Conservation (phyloP, 805 yeast genomes). For the Candida morakotiae region DNA sequence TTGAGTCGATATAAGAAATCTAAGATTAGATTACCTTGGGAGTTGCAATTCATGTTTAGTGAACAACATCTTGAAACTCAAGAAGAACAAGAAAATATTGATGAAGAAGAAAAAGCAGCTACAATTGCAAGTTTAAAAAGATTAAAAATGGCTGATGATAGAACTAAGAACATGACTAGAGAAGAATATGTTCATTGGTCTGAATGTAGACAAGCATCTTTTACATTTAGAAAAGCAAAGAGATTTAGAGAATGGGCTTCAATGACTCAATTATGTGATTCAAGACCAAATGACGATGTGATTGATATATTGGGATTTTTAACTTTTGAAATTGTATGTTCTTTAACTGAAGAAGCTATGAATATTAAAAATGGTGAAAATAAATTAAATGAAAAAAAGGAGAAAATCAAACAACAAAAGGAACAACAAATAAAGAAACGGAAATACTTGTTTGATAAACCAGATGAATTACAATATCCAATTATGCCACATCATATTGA, state of each 20-base stretch:
- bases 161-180: constrained; percentile 89
- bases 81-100: constrained; percentile 56
- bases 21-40: constrained; percentile 90
- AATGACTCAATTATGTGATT: constrained; percentile 74
- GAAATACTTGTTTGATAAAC: constrained; percentile 76
- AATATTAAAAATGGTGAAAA: constrained; percentile 71
- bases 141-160: constrained; percentile 86
- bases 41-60: constrained; percentile 84
- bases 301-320: constrained; percentile 92
- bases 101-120: constrained; percentile 89
- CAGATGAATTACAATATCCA: constrained; percentile 79
- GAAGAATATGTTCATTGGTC: constrained; percentile 99
- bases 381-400: constrained; percentile 32
- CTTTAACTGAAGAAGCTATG: constrained; percentile 88
- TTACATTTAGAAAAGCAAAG: constrained; percentile 91
- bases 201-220: constrained; percentile 95
- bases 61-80: constrained; percentile 81
- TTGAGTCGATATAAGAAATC: constrained; percentile 59
- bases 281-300: constrained; percentile 93
- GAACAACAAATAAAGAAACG: constrained; percentile 30
- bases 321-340: constrained; percentile 95
- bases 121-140: constrained; percentile 83
- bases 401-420: constrained; percentile 19
- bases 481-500: constrained; percentile 74
- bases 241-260: constrained; percentile 97